These are phyloP conservation scores for Epichloe hybrida DNA, from an alignment of 2,329 filamentous ascomycete species.

Conservation along the genomic window DNA sequence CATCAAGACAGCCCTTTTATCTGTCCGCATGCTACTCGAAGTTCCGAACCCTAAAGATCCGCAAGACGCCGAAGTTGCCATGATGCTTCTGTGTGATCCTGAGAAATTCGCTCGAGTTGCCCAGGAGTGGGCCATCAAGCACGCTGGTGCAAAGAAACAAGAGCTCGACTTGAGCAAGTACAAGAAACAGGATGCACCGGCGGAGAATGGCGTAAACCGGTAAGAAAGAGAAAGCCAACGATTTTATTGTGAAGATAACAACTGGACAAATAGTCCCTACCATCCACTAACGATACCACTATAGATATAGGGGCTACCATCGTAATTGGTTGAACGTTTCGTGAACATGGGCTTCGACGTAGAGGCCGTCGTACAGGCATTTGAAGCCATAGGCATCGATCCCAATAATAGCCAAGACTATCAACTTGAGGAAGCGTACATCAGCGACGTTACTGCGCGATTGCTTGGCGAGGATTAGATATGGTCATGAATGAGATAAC, in stretches of 20 bases:
- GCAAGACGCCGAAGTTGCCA: conserved; percentile 89
- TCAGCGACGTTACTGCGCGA: conserved; percentile 78
- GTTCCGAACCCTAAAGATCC: conserved; percentile 92
- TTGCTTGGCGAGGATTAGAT: conserved; percentile 68
- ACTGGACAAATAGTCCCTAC: not conserved
- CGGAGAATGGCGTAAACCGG: conserved; percentile 14
- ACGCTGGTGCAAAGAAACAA: conserved; percentile 58
- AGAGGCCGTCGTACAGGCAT: conserved; percentile 73
- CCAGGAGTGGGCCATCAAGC: conserved; percentile 76
- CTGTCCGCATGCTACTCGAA: conserved; percentile 82
- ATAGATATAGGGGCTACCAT: conserved; percentile 77
- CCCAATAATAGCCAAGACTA: conserved; percentile 66
- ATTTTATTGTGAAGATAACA: not conserved
- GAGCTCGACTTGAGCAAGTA: conserved; percentile 25
- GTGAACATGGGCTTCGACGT: conserved; percentile 85
- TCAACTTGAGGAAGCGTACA: conserved; percentile 76
- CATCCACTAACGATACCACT: not conserved
- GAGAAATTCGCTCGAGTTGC: conserved; percentile 70
- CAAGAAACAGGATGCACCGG: conserved; percentile 18
- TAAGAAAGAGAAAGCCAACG: conserved; percentile 8
- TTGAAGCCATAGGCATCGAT: conserved; percentile 70
- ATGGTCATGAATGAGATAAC: not conserved
- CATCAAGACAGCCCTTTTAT: conserved; percentile 89
- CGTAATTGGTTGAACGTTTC: conserved; percentile 71
- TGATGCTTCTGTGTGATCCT: conserved; percentile 71